Base-by-base conservation (phyloP, 164 flowering plant genomes). In the Magnolia sinica region DNA sequence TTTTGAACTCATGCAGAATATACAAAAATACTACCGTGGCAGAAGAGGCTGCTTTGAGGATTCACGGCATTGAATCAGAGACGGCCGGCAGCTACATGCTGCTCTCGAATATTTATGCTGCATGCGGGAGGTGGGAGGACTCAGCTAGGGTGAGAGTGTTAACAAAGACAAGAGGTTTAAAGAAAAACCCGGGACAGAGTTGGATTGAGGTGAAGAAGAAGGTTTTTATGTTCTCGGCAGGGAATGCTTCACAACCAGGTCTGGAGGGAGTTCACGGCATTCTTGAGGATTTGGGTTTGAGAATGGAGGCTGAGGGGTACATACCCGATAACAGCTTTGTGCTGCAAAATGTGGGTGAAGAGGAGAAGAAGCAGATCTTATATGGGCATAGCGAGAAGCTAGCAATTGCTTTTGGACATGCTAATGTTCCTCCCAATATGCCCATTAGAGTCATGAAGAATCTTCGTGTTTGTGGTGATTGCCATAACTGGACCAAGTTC, bases 161-260 rank as follows among this genome's bases (percentile, higher is more conserved):
- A 22, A 92, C 95, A 11, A 89, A 78, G 79, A 77, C 81, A 11
- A 89, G 82, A 79, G 95, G 95, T 50, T 76, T 90, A 72, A 90
- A 83, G 89, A 91, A 94, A 86, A 78, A 74, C 73, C 83, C 89
- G 0, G 96, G 94, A 4, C 86, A 83, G 76, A 94, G 97, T 76
- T 91, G 94, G 96, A 89, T 94, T 66, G 90, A 89, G 82, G 86
- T 92, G 81, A 82, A 89, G 80, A 88, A 89, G 77, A 87, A 87
- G 83, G 78, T 90, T 29, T 79, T 84, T 71, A 75, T 73, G 73
- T 92, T 94, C 80, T 81, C 88, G n/a, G 84, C 96, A 5, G 93
- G 96, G 29, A 79, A 79, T 70, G 65, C 75, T 67, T 27, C 64
- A 74, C 80, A 84, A 64, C 73, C 27, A 23, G 88, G 83, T 27